Percentiles rank a stretch among this genome's conserved stretches.
Conservation (phyloP, 1,139 yeast genomes). For the Wickerhamiella infanticola region DNA sequence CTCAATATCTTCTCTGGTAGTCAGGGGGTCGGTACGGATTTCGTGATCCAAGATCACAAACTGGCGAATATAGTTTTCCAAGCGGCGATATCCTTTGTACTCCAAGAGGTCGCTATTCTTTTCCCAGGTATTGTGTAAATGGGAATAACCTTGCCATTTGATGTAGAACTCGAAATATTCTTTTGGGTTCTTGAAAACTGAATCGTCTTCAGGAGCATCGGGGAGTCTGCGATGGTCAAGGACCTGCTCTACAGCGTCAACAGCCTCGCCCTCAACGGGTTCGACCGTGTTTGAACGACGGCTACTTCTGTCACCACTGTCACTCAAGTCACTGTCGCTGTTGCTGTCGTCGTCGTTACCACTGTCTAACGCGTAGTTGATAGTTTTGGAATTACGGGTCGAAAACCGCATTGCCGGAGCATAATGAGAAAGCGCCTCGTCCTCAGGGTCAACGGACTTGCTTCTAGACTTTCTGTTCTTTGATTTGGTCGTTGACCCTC, state of each 20-base stretch:
- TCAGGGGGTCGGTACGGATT: conserved; percentile 58
- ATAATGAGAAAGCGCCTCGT: conserved; percentile 10
- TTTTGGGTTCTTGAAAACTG: conserved; percentile 20
- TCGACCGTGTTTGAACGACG: conserved; percentile 15
- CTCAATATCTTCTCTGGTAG: conserved; percentile 83
- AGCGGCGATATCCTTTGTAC: conserved; percentile 59
- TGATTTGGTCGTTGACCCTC: neutral
- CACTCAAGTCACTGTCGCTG: neutral
- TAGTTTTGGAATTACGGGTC: conserved; percentile 4
- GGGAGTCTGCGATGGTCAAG: conserved; percentile 56
- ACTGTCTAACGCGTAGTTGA: conserved; percentile 16
- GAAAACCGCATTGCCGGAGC: conserved; percentile 4
- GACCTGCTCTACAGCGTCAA: conserved; percentile 34
- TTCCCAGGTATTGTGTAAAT: conserved; percentile 94
- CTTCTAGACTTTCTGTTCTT: conserved; percentile 2
- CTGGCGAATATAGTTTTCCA: conserved; percentile 81
- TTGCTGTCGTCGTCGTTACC: conserved; percentile 8
- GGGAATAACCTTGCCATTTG: conserved; percentile 83
- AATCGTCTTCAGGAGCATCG: conserved; percentile 19
- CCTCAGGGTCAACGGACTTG: conserved; percentile 5
- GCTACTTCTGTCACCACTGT: neutral
- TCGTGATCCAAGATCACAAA: conserved; percentile 58
- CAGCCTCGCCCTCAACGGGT: conserved; percentile 17
- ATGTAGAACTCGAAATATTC: conserved; percentile 29
- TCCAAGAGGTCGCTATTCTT: conserved; percentile 36